Conservation (phyloP, 176 grass and related monocot species). For the Olyra latifolia region DNA sequence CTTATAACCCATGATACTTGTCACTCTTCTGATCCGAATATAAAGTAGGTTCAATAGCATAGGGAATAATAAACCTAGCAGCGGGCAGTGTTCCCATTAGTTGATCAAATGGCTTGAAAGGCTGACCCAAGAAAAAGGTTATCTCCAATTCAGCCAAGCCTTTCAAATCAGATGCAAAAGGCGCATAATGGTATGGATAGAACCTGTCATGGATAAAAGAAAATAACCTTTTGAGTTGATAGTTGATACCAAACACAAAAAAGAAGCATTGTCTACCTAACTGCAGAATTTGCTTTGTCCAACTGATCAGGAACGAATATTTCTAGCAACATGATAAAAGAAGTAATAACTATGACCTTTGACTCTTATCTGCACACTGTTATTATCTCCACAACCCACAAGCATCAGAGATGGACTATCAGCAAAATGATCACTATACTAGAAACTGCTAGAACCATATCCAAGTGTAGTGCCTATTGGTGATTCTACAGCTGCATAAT, state of each 20-base stretch:
- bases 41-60: slow-evolving; percentile 22
- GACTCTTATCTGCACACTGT: not conserved
- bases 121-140: slow-evolving; percentile 98
- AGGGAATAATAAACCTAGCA: slow-evolving; percentile 69
- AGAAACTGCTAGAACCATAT: not conserved
- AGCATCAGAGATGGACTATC: not conserved
- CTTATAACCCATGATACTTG: slow-evolving; percentile 26
- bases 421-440: not conserved
- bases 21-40: slow-evolving; percentile 7
- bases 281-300: slow-evolving; percentile 7
- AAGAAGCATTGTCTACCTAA: not conserved
- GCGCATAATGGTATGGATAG: slow-evolving; percentile 97
- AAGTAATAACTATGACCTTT: not conserved
- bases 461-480: not conserved
- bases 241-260: slow-evolving; percentile 23
- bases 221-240: slow-evolving; percentile 4
- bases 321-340: not conserved
- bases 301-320: not conserved
- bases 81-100: slow-evolving; percentile 97
- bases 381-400: not conserved
- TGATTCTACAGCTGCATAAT: slow-evolving; percentile 37
- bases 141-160: slow-evolving; percentile 90
- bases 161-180: slow-evolving; percentile 93
- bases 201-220: slow-evolving; percentile 57
- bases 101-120: slow-evolving; percentile 99